Evolutionary conservation across 495 filamentous ascomycete genomes (phyloP).

Genomic region (Aspergillus nanangensis): DNA sequence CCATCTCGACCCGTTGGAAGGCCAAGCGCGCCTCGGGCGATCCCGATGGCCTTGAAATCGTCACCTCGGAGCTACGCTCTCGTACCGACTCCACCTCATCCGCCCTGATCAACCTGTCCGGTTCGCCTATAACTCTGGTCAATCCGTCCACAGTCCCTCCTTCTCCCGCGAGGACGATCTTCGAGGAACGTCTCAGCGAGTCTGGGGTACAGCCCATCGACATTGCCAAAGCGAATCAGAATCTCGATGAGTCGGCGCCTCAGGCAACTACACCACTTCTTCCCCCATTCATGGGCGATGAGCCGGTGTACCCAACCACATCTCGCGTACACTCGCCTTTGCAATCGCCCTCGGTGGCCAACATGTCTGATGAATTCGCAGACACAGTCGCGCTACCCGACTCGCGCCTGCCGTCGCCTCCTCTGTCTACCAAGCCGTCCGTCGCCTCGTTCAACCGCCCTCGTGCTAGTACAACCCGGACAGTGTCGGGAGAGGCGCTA

Average conservation of each 20-base stretch:
- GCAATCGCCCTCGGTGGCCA: conserved; percentile 71
- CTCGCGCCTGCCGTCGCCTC: conserved; percentile 56
- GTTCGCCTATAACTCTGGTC: conserved; percentile 42
- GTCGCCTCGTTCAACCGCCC: conserved; percentile 65
- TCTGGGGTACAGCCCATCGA: conserved; percentile 49
- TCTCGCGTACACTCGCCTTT: conserved; percentile 65
- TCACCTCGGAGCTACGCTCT: conserved; percentile 34
- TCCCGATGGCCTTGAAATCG: conserved; percentile 35
- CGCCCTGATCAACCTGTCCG: conserved; percentile 57
- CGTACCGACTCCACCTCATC: conserved; percentile 64
- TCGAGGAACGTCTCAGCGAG: conserved; percentile 54
- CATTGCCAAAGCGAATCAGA: conserved; percentile 51
- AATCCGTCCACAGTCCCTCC: conserved; percentile 52
- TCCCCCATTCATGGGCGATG: conserved; percentile 69
- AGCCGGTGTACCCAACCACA: conserved; percentile 29
- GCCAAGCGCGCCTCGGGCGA: conserved; percentile 49
- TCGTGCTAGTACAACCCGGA: conserved; percentile 39
- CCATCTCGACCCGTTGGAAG: conserved; percentile 62
- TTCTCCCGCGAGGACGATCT: conserved; percentile 62
- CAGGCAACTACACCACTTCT: conserved; percentile 77
- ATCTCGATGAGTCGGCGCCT: conserved; percentile 50
- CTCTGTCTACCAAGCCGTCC: conserved; percentile 76
- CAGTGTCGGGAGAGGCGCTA: conserved; percentile 52
- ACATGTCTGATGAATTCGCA: conserved; percentile 28
- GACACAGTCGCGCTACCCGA: conserved; percentile 36